Percentiles rank a stretch among this genome's conserved stretches.
Conservation (phyloP, 176 grass and related monocot species). For the Carex cristatella region DNA sequence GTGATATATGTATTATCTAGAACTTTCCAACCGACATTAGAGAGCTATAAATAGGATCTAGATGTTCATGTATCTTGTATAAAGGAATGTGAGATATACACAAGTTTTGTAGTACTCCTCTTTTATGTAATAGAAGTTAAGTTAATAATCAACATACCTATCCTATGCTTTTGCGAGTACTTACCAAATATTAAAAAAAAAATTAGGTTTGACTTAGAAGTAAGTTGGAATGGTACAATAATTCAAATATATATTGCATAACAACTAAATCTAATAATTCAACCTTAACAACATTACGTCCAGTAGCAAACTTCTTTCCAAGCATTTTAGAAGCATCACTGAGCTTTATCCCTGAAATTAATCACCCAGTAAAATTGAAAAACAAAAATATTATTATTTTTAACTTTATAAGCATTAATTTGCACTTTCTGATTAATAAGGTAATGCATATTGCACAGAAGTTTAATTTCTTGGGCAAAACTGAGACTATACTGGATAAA, state of each 20-base stretch:
- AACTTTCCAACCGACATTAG: too few species aligned
- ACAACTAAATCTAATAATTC: background rate
- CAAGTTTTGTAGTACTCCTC: too few species aligned
- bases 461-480: too few species aligned
- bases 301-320: conserved; percentile 98
- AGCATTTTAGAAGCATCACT: conserved; percentile 97
- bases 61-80: too few species aligned
- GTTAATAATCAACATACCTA: too few species aligned
- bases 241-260: background rate
- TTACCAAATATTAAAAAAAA: background rate
- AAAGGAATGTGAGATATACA: too few species aligned
- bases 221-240: background rate
- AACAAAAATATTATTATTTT: background rate
- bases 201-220: background rate
- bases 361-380: conserved; percentile 15
- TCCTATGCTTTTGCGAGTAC: background rate
- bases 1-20: too few species aligned
- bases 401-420: background rate
- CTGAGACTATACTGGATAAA: too few species aligned
- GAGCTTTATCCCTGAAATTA: conserved; percentile 67
- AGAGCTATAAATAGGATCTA: too few species aligned
- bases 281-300: conserved; percentile 97
- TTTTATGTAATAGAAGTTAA: too few species aligned
- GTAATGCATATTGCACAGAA: too few species aligned
- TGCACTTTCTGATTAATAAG: background rate